Evolutionary conservation across 1,284 basidiomycete genomes (phyloP), one percentile per base, ranked within the genome.

Genomic region (Ceratobasidium sp.): DNA sequence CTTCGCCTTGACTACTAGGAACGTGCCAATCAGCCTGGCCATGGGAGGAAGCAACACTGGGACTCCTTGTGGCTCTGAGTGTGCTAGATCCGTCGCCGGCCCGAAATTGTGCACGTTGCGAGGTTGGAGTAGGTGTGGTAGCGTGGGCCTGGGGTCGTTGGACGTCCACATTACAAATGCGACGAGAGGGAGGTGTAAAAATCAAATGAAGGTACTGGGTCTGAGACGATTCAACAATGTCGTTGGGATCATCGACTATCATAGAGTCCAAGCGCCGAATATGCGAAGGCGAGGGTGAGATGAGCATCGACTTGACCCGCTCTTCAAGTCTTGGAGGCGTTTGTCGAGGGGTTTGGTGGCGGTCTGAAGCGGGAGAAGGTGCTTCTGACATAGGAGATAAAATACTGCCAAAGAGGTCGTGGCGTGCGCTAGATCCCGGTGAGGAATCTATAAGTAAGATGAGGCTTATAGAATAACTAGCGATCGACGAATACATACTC

Each of bases 1-100:
- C 49, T 43, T 66, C 63, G 30, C 63, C 63, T 54, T 66, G 63
- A 32, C 63, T 66, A 41, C 63, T 66, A 41, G 63, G 63, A 26
- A 66, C 28, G 21, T 43, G 49, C 28, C 28, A 54, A 14, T 35
- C 49, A 21, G 30, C 35, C 28, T 28, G 63, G 16, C 49, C 47
- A 16, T 14, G 47, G 13, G 28, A 18, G 21, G 43, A 35, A 16
- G 54, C 26, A 43, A 43, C 21, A 38, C 21, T 23, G 21, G 54
- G 32, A 52, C n/a, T 52, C 63, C 9, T 49, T n/a, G 21, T 23
- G n/a, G 7, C 38, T 23, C 32, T 23, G 28, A 16, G 46, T 21
- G 43, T 46, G 28, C 43, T 63, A n/a, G 61, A 49, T 16, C 30
- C 23, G 26, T 30, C 21, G 26, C 16, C 21, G 11, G 14, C 11